Evolutionary conservation across 2,329 filamentous ascomycete species (phyloP).

Genomic region (Aspergillus proliferans): DNA sequence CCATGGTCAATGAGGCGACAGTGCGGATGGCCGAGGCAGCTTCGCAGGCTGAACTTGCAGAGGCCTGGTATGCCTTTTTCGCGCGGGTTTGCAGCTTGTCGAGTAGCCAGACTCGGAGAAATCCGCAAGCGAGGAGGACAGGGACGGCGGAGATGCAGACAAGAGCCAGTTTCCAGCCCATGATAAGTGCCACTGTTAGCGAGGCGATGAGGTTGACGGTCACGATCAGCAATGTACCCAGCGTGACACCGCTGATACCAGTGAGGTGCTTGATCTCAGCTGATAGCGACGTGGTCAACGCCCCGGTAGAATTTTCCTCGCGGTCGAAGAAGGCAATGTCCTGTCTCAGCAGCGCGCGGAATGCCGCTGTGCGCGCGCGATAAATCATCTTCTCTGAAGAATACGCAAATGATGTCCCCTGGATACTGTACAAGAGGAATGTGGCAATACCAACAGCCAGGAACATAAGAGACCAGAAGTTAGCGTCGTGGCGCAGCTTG

Average conservation of each 20-base stretch:
- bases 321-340: slow-evolving; percentile 88
- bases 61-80: slow-evolving; percentile 71
- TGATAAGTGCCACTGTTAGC: slow-evolving; percentile 60
- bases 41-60: slow-evolving; percentile 84
- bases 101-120: slow-evolving; percentile 79
- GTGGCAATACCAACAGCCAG: slow-evolving; percentile 72
- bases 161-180: slow-evolving; percentile 83
- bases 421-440: slow-evolving; percentile 60
- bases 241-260: slow-evolving; percentile 80
- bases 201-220: slow-evolving; percentile 71
- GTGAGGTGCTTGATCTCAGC: slow-evolving; percentile 85
- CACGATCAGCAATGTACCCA: slow-evolving; percentile 80
- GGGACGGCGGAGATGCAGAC: slow-evolving; percentile 76
- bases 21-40: slow-evolving; percentile 91
- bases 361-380: slow-evolving; percentile 73
- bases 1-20: slow-evolving; percentile 81
- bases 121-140: slow-evolving; percentile 71
- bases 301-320: slow-evolving; percentile 82
- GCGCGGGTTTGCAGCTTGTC: slow-evolving; percentile 72
- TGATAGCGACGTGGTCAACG: slow-evolving; percentile 79
- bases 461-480: slow-evolving; percentile 88
- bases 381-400: slow-evolving; percentile 83
- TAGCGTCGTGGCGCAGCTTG: slow-evolving; percentile 61
- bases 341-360: slow-evolving; percentile 82
- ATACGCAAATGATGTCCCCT: slow-evolving; percentile 71